Percentiles rank a stretch among this genome's conserved stretches.
phyloP scores from a whole-genome alignment of 179 eudicot species.

The Beta macrorhiza region DNA sequence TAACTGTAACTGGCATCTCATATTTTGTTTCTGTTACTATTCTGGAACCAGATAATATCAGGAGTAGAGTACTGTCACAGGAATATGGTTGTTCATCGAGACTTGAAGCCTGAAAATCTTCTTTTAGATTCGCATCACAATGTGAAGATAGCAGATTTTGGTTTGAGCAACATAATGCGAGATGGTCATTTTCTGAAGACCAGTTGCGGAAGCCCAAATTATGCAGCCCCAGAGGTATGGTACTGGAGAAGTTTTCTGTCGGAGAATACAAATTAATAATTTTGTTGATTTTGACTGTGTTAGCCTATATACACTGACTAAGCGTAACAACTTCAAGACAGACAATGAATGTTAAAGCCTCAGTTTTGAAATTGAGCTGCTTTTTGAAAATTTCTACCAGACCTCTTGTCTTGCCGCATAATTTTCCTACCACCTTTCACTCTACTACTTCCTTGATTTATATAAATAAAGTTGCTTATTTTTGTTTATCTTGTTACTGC shows the following conservation, averaged over 20 bases:
- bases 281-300: not conserved
- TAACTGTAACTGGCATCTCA: not conserved
- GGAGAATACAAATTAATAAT: not conserved
- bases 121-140: constrained; percentile 83
- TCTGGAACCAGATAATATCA: constrained; percentile 70
- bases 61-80: constrained; percentile 98
- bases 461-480: no score
- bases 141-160: constrained; percentile 96
- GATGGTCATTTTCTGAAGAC: constrained; percentile 97
- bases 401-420: no score
- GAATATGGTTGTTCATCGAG: constrained; percentile 97
- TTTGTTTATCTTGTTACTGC: no score
- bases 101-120: constrained; percentile 93
- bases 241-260: not conserved
- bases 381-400: no score
- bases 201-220: constrained; percentile 97
- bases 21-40: constrained; percentile 2
- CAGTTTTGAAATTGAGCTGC: no score
- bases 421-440: no score
- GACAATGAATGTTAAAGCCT: no score
- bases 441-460: no score
- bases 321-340: not conserved
- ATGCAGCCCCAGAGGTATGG: constrained; percentile 95
- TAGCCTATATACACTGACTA: not conserved
- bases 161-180: constrained; percentile 93